Percentiles rank a stretch among this genome's conserved stretches.
These are phyloP conservation scores for Pythium apleroticum DNA, from an alignment of 352 stramenopile genomes.

Conservation along the genomic window DNA sequence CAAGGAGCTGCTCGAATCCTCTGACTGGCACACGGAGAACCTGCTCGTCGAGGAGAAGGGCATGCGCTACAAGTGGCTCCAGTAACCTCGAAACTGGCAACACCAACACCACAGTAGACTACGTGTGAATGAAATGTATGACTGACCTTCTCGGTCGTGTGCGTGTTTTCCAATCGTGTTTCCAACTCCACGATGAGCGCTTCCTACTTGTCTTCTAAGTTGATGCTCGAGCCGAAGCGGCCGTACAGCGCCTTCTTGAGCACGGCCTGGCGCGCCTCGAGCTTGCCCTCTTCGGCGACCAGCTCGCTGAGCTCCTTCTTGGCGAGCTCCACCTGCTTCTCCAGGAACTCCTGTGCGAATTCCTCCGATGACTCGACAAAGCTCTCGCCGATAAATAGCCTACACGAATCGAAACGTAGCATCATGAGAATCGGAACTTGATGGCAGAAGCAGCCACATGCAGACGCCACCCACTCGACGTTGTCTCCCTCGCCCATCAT, in stretches of 20 bases:
- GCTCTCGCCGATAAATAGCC: conserved; percentile 93
- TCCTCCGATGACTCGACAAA: conserved; percentile 96
- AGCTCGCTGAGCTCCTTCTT: conserved; percentile 86
- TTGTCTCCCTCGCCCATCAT: conserved; percentile 94
- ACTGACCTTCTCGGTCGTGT: not conserved
- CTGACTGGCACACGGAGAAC: conserved; percentile 60
- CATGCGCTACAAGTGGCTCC: conserved; percentile 59
- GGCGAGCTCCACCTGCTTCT: conserved; percentile 84
- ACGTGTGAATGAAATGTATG: not conserved
- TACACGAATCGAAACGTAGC: conserved; percentile 23
- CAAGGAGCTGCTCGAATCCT: conserved; percentile 36
- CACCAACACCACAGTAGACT: not conserved
- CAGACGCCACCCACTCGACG: conserved; percentile 49
- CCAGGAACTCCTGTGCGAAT: conserved; percentile 92
- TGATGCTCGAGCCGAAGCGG: conserved; percentile 96
- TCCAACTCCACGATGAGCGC: not conserved
- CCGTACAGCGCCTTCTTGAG: conserved; percentile 96
- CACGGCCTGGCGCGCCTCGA: conserved; percentile 88
- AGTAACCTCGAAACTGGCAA: not conserved
- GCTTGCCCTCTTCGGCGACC: conserved; percentile 79
- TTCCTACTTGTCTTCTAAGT: conserved; percentile 92
- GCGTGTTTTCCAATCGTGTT: not conserved
- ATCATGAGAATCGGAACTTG: too few relatives aligned
- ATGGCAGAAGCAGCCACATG: too few relatives aligned
- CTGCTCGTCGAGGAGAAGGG: conserved; percentile 62